A percentile compares a stretch with the other conserved stretches of the same genome.
These are phyloP conservation scores for Starmerella ratchasimensis DNA, from an alignment of 805 yeast species.

Conservation along the genomic window DNA sequence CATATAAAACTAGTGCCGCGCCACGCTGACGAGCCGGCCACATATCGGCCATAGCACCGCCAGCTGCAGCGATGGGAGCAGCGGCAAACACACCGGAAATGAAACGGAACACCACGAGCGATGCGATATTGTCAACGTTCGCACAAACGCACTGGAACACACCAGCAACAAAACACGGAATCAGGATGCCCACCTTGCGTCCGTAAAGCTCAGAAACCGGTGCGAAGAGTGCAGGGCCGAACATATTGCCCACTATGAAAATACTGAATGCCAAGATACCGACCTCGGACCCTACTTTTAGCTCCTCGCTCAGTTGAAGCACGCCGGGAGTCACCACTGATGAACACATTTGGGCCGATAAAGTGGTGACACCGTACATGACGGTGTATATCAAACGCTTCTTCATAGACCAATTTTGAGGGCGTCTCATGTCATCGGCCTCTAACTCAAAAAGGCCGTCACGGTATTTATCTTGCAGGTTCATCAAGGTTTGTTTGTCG, in stretches of 20 bases:
- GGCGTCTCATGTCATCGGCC: conserved; percentile 22
- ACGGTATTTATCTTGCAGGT: conserved; percentile 7
- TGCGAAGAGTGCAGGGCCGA: conserved; percentile 84
- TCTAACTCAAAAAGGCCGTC: conserved; percentile 12
- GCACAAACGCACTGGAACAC: conserved; percentile 20
- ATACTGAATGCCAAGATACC: conserved; percentile 64
- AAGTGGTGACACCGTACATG: conserved; percentile 33
- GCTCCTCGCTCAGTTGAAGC: conserved; percentile 34
- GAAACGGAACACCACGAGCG: conserved; percentile 53
- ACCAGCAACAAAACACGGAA: conserved; percentile 31
- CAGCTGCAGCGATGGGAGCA: conserved; percentile 33
- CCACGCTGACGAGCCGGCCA: conserved; percentile 25
- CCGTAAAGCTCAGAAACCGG: conserved; percentile 75
- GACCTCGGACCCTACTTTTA: conserved; percentile 48
- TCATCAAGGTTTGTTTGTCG: background rate
- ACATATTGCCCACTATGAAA: conserved; percentile 79
- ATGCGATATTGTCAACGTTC: conserved; percentile 15
- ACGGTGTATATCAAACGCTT: conserved; percentile 33
- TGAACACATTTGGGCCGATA: conserved; percentile 42
- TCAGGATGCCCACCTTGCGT: conserved; percentile 42
- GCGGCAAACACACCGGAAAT: conserved; percentile 74
- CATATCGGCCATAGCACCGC: conserved; percentile 20
- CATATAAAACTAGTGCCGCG: conserved; percentile 14
- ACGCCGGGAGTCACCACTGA: conserved; percentile 45
- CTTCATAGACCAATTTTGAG: conserved; percentile 40